Evolutionary conservation across 768 basidiomycete species (phyloP).

Genomic region (Clitopilus passeckerianus): DNA sequence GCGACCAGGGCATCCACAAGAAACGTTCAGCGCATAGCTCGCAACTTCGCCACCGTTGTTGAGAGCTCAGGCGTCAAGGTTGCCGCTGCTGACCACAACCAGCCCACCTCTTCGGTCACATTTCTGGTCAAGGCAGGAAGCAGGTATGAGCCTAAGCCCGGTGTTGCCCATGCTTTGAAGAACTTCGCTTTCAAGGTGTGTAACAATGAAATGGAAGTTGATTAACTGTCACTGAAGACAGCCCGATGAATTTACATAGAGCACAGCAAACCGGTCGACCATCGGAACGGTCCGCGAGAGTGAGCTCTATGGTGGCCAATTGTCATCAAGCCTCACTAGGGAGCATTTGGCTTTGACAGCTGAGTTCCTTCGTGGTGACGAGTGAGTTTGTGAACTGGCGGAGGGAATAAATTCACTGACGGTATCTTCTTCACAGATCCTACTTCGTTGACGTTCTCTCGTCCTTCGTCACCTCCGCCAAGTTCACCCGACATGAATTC

Average conservation of each 20-base stretch:
- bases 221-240: background rate
- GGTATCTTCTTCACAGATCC: slow-evolving; percentile 41
- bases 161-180: slow-evolving; percentile 91
- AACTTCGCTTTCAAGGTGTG: slow-evolving; percentile 98
- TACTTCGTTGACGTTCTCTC: slow-evolving; percentile 91
- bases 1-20: slow-evolving; percentile 56
- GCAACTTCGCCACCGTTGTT: slow-evolving; percentile 79
- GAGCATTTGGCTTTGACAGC: slow-evolving; percentile 93
- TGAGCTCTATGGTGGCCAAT: slow-evolving; percentile 89
- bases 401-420: background rate
- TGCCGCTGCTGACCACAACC: slow-evolving; percentile 76
- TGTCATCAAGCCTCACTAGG: slow-evolving; percentile 78
- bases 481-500: slow-evolving; percentile 76
- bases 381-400: slow-evolving; percentile 56
- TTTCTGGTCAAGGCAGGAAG: slow-evolving; percentile 91
- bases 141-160: slow-evolving; percentile 83
- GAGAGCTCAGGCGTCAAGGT: slow-evolving; percentile 82
- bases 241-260: slow-evolving; percentile 37
- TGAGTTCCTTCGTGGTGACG: slow-evolving; percentile 92
- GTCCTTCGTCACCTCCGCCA: slow-evolving; percentile 77
- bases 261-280: slow-evolving; percentile 80
- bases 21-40: slow-evolving; percentile 52
- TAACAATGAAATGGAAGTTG: background rate
- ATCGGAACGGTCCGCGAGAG: slow-evolving; percentile 89
- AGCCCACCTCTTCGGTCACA: slow-evolving; percentile 82